phyloP scores from a whole-genome alignment of 2,329 filamentous ascomycete genomes.

The Teratosphaeria zuluensis region DNA sequence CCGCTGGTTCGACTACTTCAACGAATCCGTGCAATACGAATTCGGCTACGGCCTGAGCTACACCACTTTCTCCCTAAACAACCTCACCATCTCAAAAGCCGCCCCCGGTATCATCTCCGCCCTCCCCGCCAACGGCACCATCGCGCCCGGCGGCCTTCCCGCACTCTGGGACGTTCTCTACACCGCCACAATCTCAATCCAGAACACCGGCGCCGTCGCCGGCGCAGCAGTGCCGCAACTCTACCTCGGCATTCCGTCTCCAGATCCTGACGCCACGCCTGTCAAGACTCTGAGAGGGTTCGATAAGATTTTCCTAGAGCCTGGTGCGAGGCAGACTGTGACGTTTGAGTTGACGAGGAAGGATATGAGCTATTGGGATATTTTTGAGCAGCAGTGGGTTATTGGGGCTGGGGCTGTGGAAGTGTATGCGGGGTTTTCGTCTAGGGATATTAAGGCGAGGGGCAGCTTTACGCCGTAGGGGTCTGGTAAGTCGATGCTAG shows the following conservation, averaged over 20 bases:
- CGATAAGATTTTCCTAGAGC: conserved; percentile 11
- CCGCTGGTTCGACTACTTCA: conserved; percentile 36
- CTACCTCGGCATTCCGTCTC: conserved; percentile 34
- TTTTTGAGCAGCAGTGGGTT: conserved; percentile 26
- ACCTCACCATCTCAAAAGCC: conserved; percentile 5
- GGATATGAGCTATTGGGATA: conserved; percentile 11
- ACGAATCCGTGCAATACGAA: conserved; percentile 22
- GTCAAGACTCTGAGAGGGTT: conserved; percentile 19
- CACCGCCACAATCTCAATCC: conserved; percentile 45
- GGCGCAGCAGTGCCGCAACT: conserved; percentile 49
- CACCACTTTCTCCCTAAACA: conserved; percentile 17
- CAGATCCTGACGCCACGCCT: conserved; percentile 23
- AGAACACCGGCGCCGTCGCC: conserved; percentile 49
- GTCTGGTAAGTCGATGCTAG: not conserved
- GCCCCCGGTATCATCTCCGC: conserved; percentile 7
- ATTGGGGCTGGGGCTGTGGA: conserved; percentile 5
- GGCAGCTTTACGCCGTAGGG: conserved; percentile 7
- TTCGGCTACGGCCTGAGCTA: conserved; percentile 24
- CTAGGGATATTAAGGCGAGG: conserved; percentile 15
- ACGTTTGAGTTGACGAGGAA: conserved; percentile 6
- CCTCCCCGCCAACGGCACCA: conserved; percentile 7
- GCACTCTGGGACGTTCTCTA: conserved; percentile 55
- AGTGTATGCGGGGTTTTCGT: conserved; percentile 19
- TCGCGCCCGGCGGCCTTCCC: conserved; percentile 32
- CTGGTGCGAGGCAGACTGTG: conserved; percentile 4